Evolutionary conservation across 306 rosid genomes (phyloP).

Genomic region (Sophora flavescens): DNA sequence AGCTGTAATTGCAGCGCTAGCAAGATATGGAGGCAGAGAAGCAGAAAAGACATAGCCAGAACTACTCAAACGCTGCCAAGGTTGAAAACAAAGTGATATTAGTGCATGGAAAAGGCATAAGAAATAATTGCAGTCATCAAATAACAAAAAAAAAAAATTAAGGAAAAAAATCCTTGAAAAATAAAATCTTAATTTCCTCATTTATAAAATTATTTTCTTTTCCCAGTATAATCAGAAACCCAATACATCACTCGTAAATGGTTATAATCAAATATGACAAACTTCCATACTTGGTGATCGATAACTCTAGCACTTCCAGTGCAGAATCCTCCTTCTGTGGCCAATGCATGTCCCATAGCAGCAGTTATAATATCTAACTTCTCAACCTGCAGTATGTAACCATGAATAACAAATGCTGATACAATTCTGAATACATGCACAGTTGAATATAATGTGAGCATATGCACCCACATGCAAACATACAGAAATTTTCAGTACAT

Average conservation of each 20-base stretch:
- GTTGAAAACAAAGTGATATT: conserved; percentile 42
- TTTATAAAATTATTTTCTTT: not conserved
- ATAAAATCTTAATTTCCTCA: conserved; percentile 28
- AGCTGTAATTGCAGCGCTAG: conserved; percentile 90
- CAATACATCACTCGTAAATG: conserved; percentile 16
- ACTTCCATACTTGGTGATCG: conserved; percentile 88
- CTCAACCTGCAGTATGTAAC: conserved; percentile 69
- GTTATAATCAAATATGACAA: conserved; percentile 39
- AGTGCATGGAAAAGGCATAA: conserved; percentile 38
- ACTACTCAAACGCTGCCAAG: conserved; percentile 91
- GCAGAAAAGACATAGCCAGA: conserved; percentile 98
- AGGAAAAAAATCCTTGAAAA: conserved; percentile 7
- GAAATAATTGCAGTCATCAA: conserved; percentile 41
- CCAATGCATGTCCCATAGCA: conserved; percentile 97
- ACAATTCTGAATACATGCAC: conserved; percentile 32
- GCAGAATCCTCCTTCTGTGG: conserved; percentile 99
- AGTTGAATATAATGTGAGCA: conserved; percentile 19
- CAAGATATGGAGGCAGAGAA: conserved; percentile 97
- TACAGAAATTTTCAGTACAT: conserved; percentile 53
- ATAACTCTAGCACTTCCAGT: conserved; percentile 93
- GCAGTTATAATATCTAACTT: conserved; percentile 95
- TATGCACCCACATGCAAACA: conserved; percentile 11
- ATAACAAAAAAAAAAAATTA: not conserved
- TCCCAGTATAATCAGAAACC: conserved; percentile 16
- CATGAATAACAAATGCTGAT: conserved; percentile 50